Conservation (phyloP, 495 filamentous ascomycete species). For the Penicillium samsonianum region DNA sequence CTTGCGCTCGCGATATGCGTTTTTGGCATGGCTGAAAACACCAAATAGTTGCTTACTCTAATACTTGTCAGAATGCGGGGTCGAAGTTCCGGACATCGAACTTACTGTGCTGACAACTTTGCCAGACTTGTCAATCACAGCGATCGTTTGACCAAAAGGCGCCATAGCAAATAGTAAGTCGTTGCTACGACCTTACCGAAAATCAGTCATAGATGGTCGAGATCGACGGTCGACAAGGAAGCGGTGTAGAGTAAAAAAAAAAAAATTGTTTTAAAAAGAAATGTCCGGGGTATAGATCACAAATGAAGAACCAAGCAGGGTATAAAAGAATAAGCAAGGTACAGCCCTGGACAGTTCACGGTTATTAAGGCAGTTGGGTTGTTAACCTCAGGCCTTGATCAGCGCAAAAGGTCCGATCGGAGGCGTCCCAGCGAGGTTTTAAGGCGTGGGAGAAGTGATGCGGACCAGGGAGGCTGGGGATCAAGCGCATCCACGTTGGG, state of each 20-base stretch:
- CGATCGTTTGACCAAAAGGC: conserved; percentile 70
- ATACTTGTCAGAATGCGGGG: conserved; percentile 27
- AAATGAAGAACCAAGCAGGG: neutral
- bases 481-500: conserved; percentile 29
- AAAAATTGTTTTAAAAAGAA: neutral
- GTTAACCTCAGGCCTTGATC: conserved; percentile 15
- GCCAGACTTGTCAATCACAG: conserved; percentile 88
- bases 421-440: conserved; percentile 10
- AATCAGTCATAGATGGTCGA: conserved; percentile 22
- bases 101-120: conserved; percentile 90
- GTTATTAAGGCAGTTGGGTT: conserved; percentile 12
- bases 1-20: conserved; percentile 81
- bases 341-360: neutral
- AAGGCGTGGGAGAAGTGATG: conserved; percentile 10
- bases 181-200: conserved; percentile 15
- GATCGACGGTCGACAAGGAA: conserved; percentile 15
- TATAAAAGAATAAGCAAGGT: conserved; percentile 17
- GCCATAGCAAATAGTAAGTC: conserved; percentile 36
- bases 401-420: conserved; percentile 20
- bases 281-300: conserved; percentile 5
- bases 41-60: conserved; percentile 86
- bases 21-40: conserved; percentile 85
- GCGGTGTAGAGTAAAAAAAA: conserved; percentile 20
- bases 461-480: conserved; percentile 24
- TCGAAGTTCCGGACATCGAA: conserved; percentile 10